A percentile compares a stretch with the other conserved stretches of the same genome.
phyloP scores from a whole-genome alignment of 306 rosid genomes.

The Pyrus communis region DNA sequence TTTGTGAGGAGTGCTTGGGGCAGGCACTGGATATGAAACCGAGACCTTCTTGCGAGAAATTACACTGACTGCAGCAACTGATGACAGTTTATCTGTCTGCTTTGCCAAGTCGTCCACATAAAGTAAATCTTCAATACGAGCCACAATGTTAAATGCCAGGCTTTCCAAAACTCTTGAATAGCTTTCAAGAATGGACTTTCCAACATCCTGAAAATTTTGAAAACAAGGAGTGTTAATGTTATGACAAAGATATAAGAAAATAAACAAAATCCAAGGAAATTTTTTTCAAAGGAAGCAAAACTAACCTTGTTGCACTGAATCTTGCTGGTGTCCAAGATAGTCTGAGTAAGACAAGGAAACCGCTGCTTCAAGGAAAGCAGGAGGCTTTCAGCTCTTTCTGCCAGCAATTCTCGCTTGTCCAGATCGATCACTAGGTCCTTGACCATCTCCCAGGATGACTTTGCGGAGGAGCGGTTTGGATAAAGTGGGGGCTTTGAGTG shows the following conservation, averaged over 20 bases:
- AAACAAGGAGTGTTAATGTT: background rate
- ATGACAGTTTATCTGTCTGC: constrained; percentile 56
- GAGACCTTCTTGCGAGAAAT: constrained; percentile 51
- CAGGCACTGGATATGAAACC: constrained; percentile 44
- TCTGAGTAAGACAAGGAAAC: constrained; percentile 81
- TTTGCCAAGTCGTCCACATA: constrained; percentile 79
- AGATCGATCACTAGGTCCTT: constrained; percentile 84
- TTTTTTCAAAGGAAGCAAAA: background rate
- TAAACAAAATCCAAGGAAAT: background rate
- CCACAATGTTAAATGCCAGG: constrained; percentile 74
- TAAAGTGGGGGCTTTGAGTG: constrained; percentile 43
- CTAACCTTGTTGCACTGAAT: constrained; percentile 83
- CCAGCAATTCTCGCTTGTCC: constrained; percentile 79
- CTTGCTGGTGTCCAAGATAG: constrained; percentile 81
- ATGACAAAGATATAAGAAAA: background rate
- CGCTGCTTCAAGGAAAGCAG: constrained; percentile 71
- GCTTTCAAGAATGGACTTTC: constrained; percentile 89
- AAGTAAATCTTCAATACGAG: constrained; percentile 82
- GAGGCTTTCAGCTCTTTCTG: constrained; percentile 78
- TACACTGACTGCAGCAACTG: constrained; percentile 47
- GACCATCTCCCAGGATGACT: constrained; percentile 90
- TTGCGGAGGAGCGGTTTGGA: constrained; percentile 64
- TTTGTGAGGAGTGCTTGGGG: constrained; percentile 74
- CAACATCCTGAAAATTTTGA: constrained; percentile 64
- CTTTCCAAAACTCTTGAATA: constrained; percentile 94